Percentiles rank a stretch among this genome's conserved stretches.
Evolutionary conservation across 1,284 basidiomycete species (phyloP).

Genomic region (Fomitopsis palustris): DNA sequence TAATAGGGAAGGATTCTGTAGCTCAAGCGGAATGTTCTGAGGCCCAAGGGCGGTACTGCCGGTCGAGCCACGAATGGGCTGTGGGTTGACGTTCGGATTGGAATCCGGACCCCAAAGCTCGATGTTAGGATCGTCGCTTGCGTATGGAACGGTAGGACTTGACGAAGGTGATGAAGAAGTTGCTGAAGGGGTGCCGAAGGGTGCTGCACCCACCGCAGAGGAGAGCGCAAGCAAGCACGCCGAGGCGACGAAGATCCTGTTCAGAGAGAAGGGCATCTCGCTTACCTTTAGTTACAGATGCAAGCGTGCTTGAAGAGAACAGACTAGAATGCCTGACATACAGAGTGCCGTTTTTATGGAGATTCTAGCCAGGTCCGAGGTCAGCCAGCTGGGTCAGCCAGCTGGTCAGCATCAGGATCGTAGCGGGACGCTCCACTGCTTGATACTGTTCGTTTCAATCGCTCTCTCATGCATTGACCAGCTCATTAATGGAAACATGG

Average conservation of each 20-base stretch:
- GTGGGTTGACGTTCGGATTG: constrained; percentile 25
- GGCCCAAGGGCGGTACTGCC: constrained; percentile 58
- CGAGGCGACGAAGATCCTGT: background rate
- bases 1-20: constrained; percentile 58
- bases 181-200: background rate
- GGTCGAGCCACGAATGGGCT: constrained; percentile 37
- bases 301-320: no score
- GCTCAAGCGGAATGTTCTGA: constrained; percentile 46
- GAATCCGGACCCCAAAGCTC: constrained; percentile 34
- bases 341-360: no score
- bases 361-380: no score
- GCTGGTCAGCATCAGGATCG: no score
- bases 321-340: no score
- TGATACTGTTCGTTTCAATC: no score
- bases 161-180: constrained; percentile 4
- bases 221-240: background rate
- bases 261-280: background rate
- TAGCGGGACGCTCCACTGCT: no score
- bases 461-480: no score
- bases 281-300: background rate
- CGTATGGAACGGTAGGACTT: constrained; percentile 40
- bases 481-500: no score
- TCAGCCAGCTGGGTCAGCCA: no score
- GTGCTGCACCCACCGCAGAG: background rate
- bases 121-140: constrained; percentile 50